Conservation (phyloP, 2,329 filamentous ascomycete species). For the Herpomyces periplanetae region DNA sequence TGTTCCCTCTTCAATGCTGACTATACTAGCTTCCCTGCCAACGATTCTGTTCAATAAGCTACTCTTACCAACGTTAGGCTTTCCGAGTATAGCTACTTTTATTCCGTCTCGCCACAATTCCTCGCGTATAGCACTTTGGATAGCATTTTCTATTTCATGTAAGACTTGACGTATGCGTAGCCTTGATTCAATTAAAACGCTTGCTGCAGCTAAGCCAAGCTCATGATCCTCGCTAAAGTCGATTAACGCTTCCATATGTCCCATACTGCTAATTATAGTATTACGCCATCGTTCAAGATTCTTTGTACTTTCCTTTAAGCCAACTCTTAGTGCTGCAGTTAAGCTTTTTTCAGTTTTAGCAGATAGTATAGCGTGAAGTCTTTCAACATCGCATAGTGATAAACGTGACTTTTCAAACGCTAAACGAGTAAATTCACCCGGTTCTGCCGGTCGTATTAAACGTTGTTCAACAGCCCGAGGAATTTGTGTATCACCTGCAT, state of each 20-base stretch:
- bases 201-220: conserved; percentile 47
- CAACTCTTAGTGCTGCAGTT: conserved; percentile 28
- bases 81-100: conserved; percentile 44
- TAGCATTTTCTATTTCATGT: conserved; percentile 22
- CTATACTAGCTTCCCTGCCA: conserved; percentile 70
- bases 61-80: conserved; percentile 80
- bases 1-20: conserved; percentile 64
- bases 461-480: conserved; percentile 1
- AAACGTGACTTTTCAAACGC: conserved; percentile 60
- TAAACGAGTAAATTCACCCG: conserved; percentile 71
- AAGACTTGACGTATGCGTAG: conserved; percentile 20
- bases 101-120: conserved; percentile 59
- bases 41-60: conserved; percentile 66
- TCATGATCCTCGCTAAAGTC: conserved; percentile 94
- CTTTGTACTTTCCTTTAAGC: conserved; percentile 35
- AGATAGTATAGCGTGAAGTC: conserved; percentile 17
- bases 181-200: conserved; percentile 28
- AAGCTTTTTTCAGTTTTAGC: conserved; percentile 22
- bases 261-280: conserved; percentile 35
- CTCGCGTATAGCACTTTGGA: conserved; percentile 34
- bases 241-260: conserved; percentile 72
- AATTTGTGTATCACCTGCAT: neutral
- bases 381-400: conserved; percentile 43
- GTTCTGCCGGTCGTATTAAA: conserved; percentile 45
- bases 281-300: conserved; percentile 48